These are phyloP conservation scores for Purshia tridentata DNA, from an alignment of 306 rosid species.

Conservation along the genomic window DNA sequence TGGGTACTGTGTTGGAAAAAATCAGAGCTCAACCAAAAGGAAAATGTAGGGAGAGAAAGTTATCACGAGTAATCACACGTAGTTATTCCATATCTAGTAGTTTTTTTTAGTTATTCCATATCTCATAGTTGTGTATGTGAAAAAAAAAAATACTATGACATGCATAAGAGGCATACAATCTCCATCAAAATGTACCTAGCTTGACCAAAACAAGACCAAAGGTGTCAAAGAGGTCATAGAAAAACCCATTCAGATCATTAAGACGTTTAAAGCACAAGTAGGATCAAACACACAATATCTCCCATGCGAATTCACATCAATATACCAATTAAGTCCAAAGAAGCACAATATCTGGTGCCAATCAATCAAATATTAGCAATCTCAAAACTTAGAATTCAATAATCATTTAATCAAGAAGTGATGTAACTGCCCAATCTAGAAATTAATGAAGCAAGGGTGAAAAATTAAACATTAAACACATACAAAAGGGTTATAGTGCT, in stretches of 20 bases:
- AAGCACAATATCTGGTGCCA: background rate
- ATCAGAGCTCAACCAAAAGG: background rate
- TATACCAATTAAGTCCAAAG: constrained; percentile 6
- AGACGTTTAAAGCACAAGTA: background rate
- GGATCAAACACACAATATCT: background rate
- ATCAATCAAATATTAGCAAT: background rate
- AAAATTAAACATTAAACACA: background rate
- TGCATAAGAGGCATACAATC: background rate
- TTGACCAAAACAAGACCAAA: constrained; percentile 2
- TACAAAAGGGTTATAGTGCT: background rate
- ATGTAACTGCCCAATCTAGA: constrained; percentile 5
- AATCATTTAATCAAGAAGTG: background rate
- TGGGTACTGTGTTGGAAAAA: background rate
- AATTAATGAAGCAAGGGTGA: background rate
- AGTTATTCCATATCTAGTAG: background rate
- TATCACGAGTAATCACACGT: background rate
- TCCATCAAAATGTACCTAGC: background rate
- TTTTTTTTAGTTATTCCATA: too few relatives aligned
- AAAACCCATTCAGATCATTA: background rate
- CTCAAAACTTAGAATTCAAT: background rate
- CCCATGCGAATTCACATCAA: background rate
- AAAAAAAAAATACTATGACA: background rate
- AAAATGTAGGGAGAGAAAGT: background rate
- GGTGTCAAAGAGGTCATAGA: background rate
- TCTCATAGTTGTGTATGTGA: background rate